Evolutionary conservation across 768 basidiomycete genomes (phyloP).

Genomic region (Gelatoporia subvermispora): DNA sequence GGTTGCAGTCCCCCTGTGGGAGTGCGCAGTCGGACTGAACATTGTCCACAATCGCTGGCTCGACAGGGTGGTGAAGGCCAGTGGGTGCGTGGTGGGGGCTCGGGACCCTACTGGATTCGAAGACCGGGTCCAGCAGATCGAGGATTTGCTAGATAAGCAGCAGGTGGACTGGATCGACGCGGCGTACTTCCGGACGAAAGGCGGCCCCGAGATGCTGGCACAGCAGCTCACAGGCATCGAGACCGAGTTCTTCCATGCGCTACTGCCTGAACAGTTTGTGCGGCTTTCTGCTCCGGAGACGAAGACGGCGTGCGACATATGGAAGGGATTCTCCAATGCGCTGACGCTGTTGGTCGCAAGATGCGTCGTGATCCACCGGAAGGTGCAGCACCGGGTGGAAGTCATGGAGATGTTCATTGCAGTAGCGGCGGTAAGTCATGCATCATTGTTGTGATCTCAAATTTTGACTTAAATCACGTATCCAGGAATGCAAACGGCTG

Average conservation of each 20-base stretch:
- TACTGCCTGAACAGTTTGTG: conserved; percentile 34
- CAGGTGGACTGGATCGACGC: conserved; percentile 19
- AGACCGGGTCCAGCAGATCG: background rate
- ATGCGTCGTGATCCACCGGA: conserved; percentile 1
- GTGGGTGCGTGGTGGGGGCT: background rate
- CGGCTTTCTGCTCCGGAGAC: background rate
- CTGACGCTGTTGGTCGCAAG: conserved; percentile 1
- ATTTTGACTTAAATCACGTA: background rate
- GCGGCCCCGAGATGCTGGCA: conserved; percentile 40
- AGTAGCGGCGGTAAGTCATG: conserved; percentile 3
- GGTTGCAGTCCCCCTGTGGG: background rate
- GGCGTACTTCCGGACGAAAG: conserved; percentile 28
- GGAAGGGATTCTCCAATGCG: conserved; percentile 3
- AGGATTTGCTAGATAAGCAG: background rate
- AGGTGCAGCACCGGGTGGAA: background rate
- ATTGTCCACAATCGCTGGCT: background rate
- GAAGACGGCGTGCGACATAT: background rate
- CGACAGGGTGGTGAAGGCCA: background rate
- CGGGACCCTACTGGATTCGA: background rate
- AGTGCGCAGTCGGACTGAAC: background rate
- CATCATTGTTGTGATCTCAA: too few species aligned
- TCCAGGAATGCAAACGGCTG: conserved; percentile 2
- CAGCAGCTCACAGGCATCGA: conserved; percentile 47
- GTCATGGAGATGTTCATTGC: conserved; percentile 5
- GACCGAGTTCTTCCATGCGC: conserved; percentile 33